Evolutionary conservation across 2,329 filamentous ascomycete genomes (phyloP), one percentile per base, ranked within the genome.

Genomic region (Magnaporthiopsis incrustans): DNA sequence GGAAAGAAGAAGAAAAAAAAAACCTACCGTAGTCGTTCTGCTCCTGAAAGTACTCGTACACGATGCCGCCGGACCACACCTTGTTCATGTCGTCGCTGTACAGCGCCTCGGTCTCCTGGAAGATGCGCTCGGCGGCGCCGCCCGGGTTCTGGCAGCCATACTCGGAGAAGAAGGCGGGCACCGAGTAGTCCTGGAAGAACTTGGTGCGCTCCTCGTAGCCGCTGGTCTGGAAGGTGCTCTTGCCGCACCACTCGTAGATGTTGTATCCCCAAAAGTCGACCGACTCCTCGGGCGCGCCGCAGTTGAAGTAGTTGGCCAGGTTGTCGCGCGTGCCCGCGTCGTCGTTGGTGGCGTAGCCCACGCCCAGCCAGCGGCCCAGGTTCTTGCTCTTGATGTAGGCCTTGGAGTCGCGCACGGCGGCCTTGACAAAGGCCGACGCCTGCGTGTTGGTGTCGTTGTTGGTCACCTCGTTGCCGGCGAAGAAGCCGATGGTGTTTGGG

Each of bases 21-120:
- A 35, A n/a, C 22, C 14, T 77, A 83, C 89, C 93, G 73, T 90
- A 97, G 73, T 96, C 79, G 80, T 97, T 97, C 61, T 74, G 78
- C 75, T 96, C 91, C 79, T 96, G 85, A 81, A 91, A 92, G 81
- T 93, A 97, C 90, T 95, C 94, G 84, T 97, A 97, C 74, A 96
- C 91, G 69, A 97, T 95, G 77, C 92, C 93, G 70, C 93, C 93
- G 66, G 90, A 94, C 87, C 92, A 94, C 72, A 96, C 90, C 11
- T 78, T 75, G 38, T 85, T 89, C 93, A 97, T 97, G 68, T 91
- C 73, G 65, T 81, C 73, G 65, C 88, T 86, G 77, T 89, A 97
- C 14, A 97, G 85, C 63, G 89, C 87, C 60, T 77, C 79, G 56
- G 95, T 92, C 75, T 97, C 93, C 64, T 89, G 87, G 78, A 95